Evolutionary conservation across 345 rosid species (phyloP).

Genomic region (Turritis glabra): DNA sequence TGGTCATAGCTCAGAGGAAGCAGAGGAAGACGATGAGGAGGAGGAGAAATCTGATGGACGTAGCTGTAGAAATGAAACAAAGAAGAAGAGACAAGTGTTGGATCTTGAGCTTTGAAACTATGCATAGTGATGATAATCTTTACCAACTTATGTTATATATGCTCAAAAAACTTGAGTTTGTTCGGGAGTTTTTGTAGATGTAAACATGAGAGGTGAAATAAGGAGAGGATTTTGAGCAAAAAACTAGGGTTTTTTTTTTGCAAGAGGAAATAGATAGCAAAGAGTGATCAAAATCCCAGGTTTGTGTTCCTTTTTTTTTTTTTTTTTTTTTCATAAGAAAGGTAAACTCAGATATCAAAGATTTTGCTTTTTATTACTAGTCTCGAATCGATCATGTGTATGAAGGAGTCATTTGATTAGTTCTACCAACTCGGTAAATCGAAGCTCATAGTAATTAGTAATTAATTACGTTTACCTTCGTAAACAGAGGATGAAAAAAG

Average conservation of each 20-base stretch:
- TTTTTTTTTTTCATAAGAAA: slow-evolving; percentile 9
- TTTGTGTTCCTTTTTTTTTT: background rate
- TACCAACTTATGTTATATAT: slow-evolving; percentile 28
- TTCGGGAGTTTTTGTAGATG: slow-evolving; percentile 36
- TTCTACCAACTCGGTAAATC: background rate
- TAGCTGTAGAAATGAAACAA: slow-evolving; percentile 44
- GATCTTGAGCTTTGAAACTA: slow-evolving; percentile 33
- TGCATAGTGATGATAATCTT: slow-evolving; percentile 14
- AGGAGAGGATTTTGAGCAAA: slow-evolving; percentile 21
- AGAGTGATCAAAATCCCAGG: slow-evolving; percentile 31
- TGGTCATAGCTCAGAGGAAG: slow-evolving; percentile 46
- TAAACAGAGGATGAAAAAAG: slow-evolving; percentile 10
- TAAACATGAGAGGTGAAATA: slow-evolving; percentile 35
- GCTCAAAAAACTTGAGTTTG: slow-evolving; percentile 21
- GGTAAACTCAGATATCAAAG: slow-evolving; percentile 7
- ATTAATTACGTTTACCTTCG: background rate
- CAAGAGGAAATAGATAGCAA: slow-evolving; percentile 21
- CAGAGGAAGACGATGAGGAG: slow-evolving; percentile 45
- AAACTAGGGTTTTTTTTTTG: background rate
- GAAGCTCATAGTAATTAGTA: background rate
- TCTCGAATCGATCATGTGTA: background rate
- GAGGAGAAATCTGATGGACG: slow-evolving; percentile 55
- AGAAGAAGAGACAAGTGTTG: slow-evolving; percentile 28
- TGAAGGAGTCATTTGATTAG: background rate
- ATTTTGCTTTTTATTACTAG: slow-evolving; percentile 13